Percentiles rank a stretch among this genome's conserved stretches.
phyloP scores from a whole-genome alignment of 306 rosid species.

The Clitoria ternatea region DNA sequence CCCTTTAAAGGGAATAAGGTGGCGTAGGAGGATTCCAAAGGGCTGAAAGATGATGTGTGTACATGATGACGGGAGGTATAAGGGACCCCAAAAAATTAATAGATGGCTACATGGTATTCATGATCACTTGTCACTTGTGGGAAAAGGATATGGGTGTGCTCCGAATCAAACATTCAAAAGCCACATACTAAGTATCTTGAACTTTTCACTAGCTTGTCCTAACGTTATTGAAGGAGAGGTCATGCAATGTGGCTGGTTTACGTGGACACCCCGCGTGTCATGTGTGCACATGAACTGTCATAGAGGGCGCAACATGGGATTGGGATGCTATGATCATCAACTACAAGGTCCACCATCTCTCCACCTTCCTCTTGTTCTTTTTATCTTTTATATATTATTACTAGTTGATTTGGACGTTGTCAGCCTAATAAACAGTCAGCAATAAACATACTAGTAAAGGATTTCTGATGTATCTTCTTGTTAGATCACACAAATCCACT shows the following conservation, averaged over 20 bases:
- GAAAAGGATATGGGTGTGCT: neutral
- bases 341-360: neutral
- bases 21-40: neutral
- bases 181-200: neutral
- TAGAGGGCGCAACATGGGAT: neutral
- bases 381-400: too few relatives aligned
- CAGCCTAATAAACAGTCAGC: too few relatives aligned
- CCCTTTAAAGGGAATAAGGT: neutral
- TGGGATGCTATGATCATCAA: neutral
- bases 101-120: neutral
- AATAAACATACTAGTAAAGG: too few relatives aligned
- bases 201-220: neutral
- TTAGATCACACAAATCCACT: too few relatives aligned
- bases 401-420: too few relatives aligned
- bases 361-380: too few relatives aligned
- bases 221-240: neutral
- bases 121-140: neutral
- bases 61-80: neutral
- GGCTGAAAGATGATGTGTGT: neutral
- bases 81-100: slow-evolving; percentile 7
- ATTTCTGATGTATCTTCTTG: too few relatives aligned
- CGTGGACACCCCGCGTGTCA: slow-evolving; percentile 16
- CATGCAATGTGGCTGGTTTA: neutral
- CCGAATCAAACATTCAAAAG: neutral
- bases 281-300: neutral